Base-by-base conservation (phyloP, 2,329 filamentous ascomycete species). In the Aspergillus pseudotamarii region DNA sequence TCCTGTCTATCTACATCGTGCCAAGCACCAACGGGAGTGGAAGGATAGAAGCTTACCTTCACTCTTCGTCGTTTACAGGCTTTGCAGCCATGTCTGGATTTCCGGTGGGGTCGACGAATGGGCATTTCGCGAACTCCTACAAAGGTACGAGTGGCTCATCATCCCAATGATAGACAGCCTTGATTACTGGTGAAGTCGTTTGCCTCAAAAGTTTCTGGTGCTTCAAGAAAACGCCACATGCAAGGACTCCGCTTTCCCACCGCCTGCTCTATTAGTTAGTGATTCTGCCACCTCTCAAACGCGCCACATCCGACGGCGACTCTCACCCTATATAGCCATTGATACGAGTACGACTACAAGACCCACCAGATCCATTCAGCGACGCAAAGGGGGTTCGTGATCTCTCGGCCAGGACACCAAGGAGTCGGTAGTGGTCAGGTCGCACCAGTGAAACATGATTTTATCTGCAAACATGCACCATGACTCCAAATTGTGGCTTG, bases 61-160 rank as follows among this genome's bases (percentile, higher is more conserved):
- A 72, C 70, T 56, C 69, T 58, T 48, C 70, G 65, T 16, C 62
- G 64, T 32, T 72, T 72, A 56, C 70, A 72, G 16, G 59, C 65
- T 23, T 51, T 65, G 51, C 70, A 72, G 12, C 70, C 70, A 54
- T 69, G 66, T n/a, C 69, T 62, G 21, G 70, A 72, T 58, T 72
- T 72, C 10, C 62, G 60, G 55, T 72, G 51, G 30, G 51, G 51
- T 54, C 51, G 51, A 21, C 51, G 51, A 54, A 54, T 54, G 21
- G 51, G 51, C 51, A 54, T 54, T 53, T 26, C 26, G 28, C n/a
- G 26, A 12, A 53, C 14, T n/a, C 16, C 26, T 53, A 32, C 28
- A 34, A 21, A 11, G 10, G 50, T 14, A 21, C 14, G 10, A 34
- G 51, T 4, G 30, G 12, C 19, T 36, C 51, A 54, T 54, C 11